Evolutionary conservation across 2,329 filamentous ascomycete species (phyloP).

Genomic region (Orbilia javanica): DNA sequence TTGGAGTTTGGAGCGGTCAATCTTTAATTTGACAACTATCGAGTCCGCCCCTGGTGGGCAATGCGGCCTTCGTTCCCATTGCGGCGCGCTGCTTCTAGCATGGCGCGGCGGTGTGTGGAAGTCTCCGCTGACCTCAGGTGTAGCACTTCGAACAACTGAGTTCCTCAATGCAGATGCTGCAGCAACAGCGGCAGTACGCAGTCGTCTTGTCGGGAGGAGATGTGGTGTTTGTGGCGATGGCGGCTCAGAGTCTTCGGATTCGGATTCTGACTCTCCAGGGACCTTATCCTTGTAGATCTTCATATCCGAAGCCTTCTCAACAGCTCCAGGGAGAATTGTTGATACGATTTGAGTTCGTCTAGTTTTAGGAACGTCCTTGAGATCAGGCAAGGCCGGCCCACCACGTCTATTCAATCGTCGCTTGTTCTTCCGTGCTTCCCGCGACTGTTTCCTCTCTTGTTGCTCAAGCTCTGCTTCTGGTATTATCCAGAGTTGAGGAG

Average conservation of each 20-base stretch:
- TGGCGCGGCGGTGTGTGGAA: constrained; percentile 50
- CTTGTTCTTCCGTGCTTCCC: constrained; percentile 94
- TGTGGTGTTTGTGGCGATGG: constrained; percentile 61
- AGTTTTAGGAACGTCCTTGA: constrained; percentile 93
- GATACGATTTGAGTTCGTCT: constrained; percentile 93
- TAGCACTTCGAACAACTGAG: constrained; percentile 78
- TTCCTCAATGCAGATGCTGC: constrained; percentile 83
- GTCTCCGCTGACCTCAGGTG: constrained; percentile 74
- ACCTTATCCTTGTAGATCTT: constrained; percentile 67
- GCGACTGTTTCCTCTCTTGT: constrained; percentile 90
- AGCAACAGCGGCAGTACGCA: constrained; percentile 58
- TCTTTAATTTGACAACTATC: constrained; percentile 79
- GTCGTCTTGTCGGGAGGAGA: constrained; percentile 59
- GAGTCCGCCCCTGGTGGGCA: constrained; percentile 66
- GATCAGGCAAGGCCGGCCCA: constrained; percentile 91
- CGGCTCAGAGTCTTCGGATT: constrained; percentile 78
- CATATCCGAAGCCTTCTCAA: constrained; percentile 61
- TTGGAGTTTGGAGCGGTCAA: constrained; percentile 78
- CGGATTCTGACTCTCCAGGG: constrained; percentile 91
- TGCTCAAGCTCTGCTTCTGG: constrained; percentile 90
- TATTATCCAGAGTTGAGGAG: constrained; percentile 92
- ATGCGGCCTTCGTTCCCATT: constrained; percentile 58
- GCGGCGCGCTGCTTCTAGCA: constrained; percentile 14
- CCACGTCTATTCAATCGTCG: constrained; percentile 93
- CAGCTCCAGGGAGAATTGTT: constrained; percentile 89